Conservation (phyloP, 2,329 filamentous ascomycete genomes). For the Bimuria novae-zelandiae region DNA sequence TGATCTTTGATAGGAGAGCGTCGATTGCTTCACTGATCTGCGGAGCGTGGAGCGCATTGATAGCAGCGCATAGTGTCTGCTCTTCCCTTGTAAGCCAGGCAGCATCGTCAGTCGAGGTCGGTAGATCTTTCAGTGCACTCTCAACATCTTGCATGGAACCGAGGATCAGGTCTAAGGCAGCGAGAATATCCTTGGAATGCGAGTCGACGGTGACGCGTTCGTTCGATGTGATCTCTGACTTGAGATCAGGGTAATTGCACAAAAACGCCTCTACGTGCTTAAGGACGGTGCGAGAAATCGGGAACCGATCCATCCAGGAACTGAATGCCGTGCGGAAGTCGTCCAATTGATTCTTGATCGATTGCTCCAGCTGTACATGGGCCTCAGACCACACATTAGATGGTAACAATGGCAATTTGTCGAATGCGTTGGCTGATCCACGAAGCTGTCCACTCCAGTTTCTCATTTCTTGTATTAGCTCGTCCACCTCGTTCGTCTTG, state of each 20-base stretch:
- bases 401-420: conserved; percentile 32
- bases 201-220: conserved; percentile 34
- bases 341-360: conserved; percentile 16
- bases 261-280: conserved; percentile 71
- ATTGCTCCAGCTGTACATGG: conserved; percentile 20
- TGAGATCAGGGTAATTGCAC: conserved; percentile 23
- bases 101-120: conserved; percentile 63
- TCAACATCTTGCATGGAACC: conserved; percentile 77
- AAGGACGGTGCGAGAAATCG: conserved; percentile 47
- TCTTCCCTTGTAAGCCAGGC: conserved; percentile 65
- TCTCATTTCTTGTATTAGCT: conserved; percentile 29
- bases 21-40: conserved; percentile 58
- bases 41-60: conserved; percentile 63
- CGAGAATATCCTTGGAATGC: conserved; percentile 65
- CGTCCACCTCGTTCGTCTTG: conserved; percentile 39
- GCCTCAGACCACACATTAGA: conserved; percentile 29
- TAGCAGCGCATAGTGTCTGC: conserved; percentile 44
- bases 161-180: conserved; percentile 74
- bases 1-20: conserved; percentile 52
- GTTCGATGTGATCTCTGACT: background rate
- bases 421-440: conserved; percentile 20
- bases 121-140: conserved; percentile 59
- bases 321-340: conserved; percentile 24
- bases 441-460: conserved; percentile 28
- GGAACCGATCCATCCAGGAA: conserved; percentile 25